Conservation (phyloP, 129 eudicot genomes). For the carrot (Daucus carota) region DNA sequence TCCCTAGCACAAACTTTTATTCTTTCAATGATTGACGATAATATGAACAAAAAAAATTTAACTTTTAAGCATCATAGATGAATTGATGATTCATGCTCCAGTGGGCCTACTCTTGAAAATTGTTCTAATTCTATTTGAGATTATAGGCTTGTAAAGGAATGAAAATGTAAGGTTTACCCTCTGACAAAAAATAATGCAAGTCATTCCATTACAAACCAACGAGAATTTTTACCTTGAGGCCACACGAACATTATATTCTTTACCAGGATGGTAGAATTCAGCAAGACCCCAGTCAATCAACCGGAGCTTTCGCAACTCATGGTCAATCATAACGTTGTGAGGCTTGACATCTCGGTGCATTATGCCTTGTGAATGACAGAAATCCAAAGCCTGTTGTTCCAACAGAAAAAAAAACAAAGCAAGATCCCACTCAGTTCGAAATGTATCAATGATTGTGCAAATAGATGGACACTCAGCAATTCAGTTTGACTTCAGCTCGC, state of each 20-base stretch:
- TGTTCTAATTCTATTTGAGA: not conserved
- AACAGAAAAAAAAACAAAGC: not conserved
- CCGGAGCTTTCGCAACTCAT: conserved; percentile 87
- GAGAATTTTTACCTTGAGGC: conserved; percentile 65
- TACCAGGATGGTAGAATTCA: conserved; percentile 94
- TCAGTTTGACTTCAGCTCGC: not conserved
- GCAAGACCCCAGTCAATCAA: conserved; percentile 99
- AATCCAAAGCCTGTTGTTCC: conserved; percentile 74
- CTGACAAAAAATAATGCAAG: not conserved
- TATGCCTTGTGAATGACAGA: conserved; percentile 97
- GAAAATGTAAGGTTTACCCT: not conserved
- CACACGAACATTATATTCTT: conserved; percentile 95
- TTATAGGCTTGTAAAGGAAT: not conserved
- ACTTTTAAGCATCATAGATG: not conserved
- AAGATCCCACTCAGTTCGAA: not conserved
- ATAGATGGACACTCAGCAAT: not conserved
- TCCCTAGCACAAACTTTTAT: not conserved
- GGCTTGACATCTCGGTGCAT: conserved; percentile 99
- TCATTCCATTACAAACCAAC: not conserved
- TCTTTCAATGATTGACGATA: not conserved
- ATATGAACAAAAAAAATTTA: not conserved
- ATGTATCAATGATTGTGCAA: not conserved
- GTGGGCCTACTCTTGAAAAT: not conserved
- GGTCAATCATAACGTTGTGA: conserved; percentile 98
- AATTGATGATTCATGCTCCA: not conserved